Base-by-base conservation (phyloP, 352 stramenopile genomes). In the Phytophthora agathidicida region DNA sequence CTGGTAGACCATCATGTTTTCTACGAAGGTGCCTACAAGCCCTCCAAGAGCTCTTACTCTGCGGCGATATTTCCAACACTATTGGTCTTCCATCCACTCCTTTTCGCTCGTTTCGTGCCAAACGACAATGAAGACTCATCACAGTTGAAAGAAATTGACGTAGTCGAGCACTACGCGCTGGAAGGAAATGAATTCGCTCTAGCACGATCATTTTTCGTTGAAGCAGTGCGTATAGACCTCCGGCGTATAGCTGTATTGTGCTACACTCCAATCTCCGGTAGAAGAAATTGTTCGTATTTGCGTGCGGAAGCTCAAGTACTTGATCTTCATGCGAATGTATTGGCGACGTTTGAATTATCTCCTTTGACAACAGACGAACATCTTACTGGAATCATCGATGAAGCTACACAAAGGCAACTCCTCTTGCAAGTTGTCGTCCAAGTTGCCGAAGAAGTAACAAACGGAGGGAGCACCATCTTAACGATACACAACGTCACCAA, bases 31-130 rank as follows among this genome's bases (percentile, higher is more conserved):
- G n/a, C 36, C 8, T 85, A 69, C 32, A 65, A 71, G 6, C 72
- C 75, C 16, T 46, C 60, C 7, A 81, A 73, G 9, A 71, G 73
- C 19, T 82, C 75, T 8, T 88, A 82, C 44, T 80, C 69, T 2
- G 45, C 48, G 1, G 55, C 48, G 3, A 70, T 69, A 24, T 35
- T 72, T 20, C 36, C 60, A 0, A 73, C 56, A 23, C 33, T 88
- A 8, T 7, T 65, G 3, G 32, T 43, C 5, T 81, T 57, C 36
- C 61, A 74, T 39, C 65, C 70, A 1, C 20, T 79, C 35, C 27
- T 59, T n/a, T 37, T 57, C 20, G 38, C 28, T 24, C n/a, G n/a
- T n/a, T n/a, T n/a, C n/a, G n/a, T n/a, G n/a, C n/a, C 3, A 30
- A 47, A 32, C 13, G 11, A 35, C 22, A 37, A 3, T 11, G 42